These are phyloP conservation scores for Epichloe glyceriae DNA, from an alignment of 2,329 filamentous ascomycete species.

Conservation along the genomic window DNA sequence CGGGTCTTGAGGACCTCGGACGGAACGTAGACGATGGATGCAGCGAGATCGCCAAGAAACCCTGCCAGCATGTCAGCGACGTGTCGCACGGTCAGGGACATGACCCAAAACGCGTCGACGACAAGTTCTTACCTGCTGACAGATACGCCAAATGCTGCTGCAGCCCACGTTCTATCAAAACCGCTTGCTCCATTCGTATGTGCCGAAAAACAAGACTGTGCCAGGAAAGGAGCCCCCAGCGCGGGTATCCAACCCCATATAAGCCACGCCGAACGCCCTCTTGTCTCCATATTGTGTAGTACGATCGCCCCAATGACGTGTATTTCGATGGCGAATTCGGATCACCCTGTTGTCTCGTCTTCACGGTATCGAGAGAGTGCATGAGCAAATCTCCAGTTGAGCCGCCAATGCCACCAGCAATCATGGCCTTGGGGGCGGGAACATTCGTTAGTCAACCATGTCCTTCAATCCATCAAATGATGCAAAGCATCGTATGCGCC, in stretches of 20 bases:
- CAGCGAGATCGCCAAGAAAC: conserved; percentile 85
- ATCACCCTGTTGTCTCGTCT: conserved; percentile 94
- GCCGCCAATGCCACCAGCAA: conserved; percentile 85
- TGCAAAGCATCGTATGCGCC: not conserved
- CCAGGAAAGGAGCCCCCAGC: conserved; percentile 86
- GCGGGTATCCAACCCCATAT: conserved; percentile 93
- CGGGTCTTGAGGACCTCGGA: conserved; percentile 98
- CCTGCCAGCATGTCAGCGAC: conserved; percentile 33
- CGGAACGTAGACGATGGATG: conserved; percentile 87
- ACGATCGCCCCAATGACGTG: conserved; percentile 77
- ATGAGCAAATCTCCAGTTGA: conserved; percentile 94
- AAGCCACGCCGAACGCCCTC: conserved; percentile 77
- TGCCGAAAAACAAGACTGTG: conserved; percentile 89
- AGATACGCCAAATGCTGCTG: conserved; percentile 78
- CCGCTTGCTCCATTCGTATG: conserved; percentile 91
- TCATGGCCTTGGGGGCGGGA: conserved; percentile 56
- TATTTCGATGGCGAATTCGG: conserved; percentile 89
- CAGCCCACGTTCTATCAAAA: conserved; percentile 74
- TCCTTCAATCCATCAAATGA: not conserved
- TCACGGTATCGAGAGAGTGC: conserved; percentile 98
- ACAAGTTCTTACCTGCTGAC: conserved; percentile 48
- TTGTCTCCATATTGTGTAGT: conserved; percentile 84
- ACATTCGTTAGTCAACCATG: not conserved
- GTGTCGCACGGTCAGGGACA: not conserved
- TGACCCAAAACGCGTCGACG: not conserved